Base-by-base conservation (phyloP, 495 filamentous ascomycete species). In the Tetracladium marchalianum region DNA sequence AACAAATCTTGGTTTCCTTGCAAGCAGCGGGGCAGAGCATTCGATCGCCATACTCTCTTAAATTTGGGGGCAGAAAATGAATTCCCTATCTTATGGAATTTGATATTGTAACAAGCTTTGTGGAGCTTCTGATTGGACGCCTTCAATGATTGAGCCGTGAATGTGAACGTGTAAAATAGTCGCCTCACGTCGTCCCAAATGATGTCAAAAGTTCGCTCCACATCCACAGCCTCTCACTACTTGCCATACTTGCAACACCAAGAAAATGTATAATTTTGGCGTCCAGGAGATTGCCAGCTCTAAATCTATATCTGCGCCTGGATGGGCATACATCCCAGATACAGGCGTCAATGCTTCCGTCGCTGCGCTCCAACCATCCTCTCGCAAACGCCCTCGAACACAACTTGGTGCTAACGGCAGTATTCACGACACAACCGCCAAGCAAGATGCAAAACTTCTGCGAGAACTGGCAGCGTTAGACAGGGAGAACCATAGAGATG, bases 251-350 rank as follows among this genome's bases (percentile, higher is more conserved):
- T 2, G 7, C 36, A 39, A 31, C 45, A 38, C 33, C 38, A 41
- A 43, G 39, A 51, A 5, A 9, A 53, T 49, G 47, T 45, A 49
- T 31, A 52, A 58, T 31, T 77, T 77, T 47, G 74, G 74, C 43
- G 73, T 95, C 55, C 80, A 90, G 61, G 77, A 90, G 40, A 67
- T 95, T 38, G 81, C 85, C 12, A 81, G 70, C 59, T 73, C 81
- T 3, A 76, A 76, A 35, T 77, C 77, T 15, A 73, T 74, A 46
- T 66, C 70, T 41, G 84, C 84, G 1, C 88, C 89, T 0, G 89
- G 89, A 49, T 96, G 84, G 80, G 84, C 85, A 35, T 92, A 92
- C 61, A 87, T 95, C 15, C 77, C 86, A 31, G 84, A 93, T 54
- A 77, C 75, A n/a, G 74, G 72, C 49, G 69, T 73, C 50, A 74